Conservation (phyloP, 2,329 filamentous ascomycete species). For the Dactylonectria macrodidyma region DNA sequence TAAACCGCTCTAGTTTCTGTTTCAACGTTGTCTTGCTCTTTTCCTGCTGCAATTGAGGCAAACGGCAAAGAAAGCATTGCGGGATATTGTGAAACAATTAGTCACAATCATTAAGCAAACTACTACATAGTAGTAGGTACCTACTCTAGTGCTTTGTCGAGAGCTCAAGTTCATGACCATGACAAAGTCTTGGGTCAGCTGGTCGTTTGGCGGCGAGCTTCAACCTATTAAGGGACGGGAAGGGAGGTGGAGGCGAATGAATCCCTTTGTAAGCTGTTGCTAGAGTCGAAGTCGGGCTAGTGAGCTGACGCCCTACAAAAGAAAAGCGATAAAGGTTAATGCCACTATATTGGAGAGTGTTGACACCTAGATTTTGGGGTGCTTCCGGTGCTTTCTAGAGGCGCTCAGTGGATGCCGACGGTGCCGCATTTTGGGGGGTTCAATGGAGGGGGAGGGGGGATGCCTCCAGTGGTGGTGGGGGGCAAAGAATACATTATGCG, state of each 20-base stretch:
- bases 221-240: conserved; percentile 9
- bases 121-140: neutral
- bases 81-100: neutral
- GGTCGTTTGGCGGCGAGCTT: neutral
- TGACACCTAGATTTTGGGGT: neutral
- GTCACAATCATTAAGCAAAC: neutral
- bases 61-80: neutral
- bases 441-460: too few relatives aligned
- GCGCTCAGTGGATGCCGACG: neutral
- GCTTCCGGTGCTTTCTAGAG: neutral
- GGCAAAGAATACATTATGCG: too few relatives aligned
- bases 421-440: neutral
- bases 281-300: neutral
- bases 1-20: conserved; percentile 15
- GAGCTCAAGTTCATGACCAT: conserved; percentile 8
- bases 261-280: neutral
- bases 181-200: neutral
- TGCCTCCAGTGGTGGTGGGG: too few relatives aligned
- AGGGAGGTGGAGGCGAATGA: neutral
- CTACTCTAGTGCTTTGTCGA: neutral
- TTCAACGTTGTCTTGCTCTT: too few relatives aligned
- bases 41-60: neutral
- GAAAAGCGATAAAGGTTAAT: conserved; percentile 22
- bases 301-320: conserved; percentile 10
- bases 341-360: neutral